phyloP scores from a whole-genome alignment of 2,329 filamentous ascomycete genomes.

The Furcasterigmium furcatum region DNA sequence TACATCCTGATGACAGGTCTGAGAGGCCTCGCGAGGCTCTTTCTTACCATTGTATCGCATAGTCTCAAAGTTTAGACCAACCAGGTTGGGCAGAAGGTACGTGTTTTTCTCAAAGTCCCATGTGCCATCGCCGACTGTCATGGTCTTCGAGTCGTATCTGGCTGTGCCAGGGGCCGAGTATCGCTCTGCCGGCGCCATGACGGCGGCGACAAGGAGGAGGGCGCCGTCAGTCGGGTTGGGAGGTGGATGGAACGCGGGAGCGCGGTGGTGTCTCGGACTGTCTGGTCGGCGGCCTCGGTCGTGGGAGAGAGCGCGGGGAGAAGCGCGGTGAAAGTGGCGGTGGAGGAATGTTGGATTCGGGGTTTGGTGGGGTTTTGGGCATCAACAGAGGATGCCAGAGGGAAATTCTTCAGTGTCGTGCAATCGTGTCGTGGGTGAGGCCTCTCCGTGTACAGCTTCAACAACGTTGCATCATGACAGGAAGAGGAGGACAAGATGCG shows the following conservation, averaged over 20 bases:
- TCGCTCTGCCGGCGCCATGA: conserved; percentile 57
- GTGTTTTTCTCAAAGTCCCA: conserved; percentile 77
- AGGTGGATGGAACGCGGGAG: conserved; percentile 5
- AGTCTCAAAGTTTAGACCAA: conserved; percentile 74
- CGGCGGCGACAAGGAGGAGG: conserved; percentile 33
- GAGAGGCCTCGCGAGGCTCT: background rate
- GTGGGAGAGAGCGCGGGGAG: conserved; percentile 1
- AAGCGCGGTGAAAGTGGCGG: conserved; percentile 3
- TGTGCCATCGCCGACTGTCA: conserved; percentile 77
- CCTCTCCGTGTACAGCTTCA: background rate
- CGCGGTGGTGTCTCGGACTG: background rate
- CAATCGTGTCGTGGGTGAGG: too few species aligned
- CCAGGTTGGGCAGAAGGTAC: conserved; percentile 74
- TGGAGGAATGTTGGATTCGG: background rate
- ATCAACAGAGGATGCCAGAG: too few species aligned
- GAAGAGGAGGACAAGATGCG: conserved; percentile 1
- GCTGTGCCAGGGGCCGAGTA: conserved; percentile 70
- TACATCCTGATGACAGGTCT: background rate
- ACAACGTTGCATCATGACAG: background rate
- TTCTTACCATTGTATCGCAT: conserved; percentile 78
- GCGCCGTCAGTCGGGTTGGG: background rate
- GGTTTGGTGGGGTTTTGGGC: too few species aligned
- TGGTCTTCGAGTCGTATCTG: conserved; percentile 69
- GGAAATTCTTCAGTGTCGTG: too few species aligned
- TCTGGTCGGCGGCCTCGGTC: too few species aligned